Conservation (phyloP, 164 flowering plant genomes). For the Sedum album region DNA sequence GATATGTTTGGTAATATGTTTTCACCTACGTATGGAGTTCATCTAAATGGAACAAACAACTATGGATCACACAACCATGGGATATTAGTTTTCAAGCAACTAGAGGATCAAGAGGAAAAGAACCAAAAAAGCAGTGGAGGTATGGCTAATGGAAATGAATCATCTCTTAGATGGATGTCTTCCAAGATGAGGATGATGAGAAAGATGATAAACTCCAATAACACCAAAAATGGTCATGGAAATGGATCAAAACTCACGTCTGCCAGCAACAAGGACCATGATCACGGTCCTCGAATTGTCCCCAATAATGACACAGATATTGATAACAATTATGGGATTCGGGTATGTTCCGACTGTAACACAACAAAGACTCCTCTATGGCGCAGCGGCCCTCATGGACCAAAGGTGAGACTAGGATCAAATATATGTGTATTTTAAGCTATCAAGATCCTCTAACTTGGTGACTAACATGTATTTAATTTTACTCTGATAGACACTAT, state of each 20-base stretch:
- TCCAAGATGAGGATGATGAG: slow-evolving; percentile 31
- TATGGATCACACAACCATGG: slow-evolving; percentile 1
- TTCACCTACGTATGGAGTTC: neutral
- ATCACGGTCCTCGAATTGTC: neutral
- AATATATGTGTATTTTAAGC: neutral
- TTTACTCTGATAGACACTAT: slow-evolving; percentile 32
- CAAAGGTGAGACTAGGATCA: slow-evolving; percentile 20
- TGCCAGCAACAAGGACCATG: slow-evolving; percentile 8
- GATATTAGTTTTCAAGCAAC: neutral
- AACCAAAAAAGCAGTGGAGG: neutral
- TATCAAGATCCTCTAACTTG: neutral
- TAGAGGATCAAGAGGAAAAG: neutral
- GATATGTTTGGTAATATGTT: neutral
- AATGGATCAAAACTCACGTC: slow-evolving; percentile 6
- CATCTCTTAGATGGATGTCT: slow-evolving; percentile 27
- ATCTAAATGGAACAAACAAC: neutral
- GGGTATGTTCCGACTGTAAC: slow-evolving; percentile 36
- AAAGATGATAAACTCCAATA: slow-evolving; percentile 16
- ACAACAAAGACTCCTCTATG: slow-evolving; percentile 46
- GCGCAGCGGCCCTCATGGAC: slow-evolving; percentile 36
- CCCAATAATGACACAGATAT: neutral
- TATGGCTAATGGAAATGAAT: neutral
- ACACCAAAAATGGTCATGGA: neutral
- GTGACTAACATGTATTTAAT: neutral
- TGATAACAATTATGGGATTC: slow-evolving; percentile 13